Percentiles rank a stretch among this genome's conserved stretches.
Evolutionary conservation across 2,329 filamentous ascomycete species (phyloP).

Genomic region (Aspergillus awamori): DNA sequence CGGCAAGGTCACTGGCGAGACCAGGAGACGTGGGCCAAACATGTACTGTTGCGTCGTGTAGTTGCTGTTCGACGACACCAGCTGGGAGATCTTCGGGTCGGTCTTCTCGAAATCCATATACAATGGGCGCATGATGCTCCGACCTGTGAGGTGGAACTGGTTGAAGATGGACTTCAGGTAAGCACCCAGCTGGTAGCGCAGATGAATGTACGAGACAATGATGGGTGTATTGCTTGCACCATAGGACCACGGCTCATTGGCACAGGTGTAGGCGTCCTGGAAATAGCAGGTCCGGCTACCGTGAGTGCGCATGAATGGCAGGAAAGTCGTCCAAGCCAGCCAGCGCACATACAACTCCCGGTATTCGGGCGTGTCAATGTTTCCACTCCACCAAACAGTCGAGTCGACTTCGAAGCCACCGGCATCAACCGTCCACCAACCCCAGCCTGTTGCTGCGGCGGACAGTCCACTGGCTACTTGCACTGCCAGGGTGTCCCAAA

Average conservation of each 20-base stretch:
- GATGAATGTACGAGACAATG: constrained; percentile 57
- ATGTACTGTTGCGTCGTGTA: constrained; percentile 45
- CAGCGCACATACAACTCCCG: constrained; percentile 64
- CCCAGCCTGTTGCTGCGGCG: constrained; percentile 63
- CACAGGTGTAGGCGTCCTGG: constrained; percentile 40
- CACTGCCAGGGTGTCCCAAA: constrained; percentile 59
- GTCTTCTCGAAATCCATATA: constrained; percentile 43
- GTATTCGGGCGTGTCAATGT: constrained; percentile 56
- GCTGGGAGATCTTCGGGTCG: constrained; percentile 25
- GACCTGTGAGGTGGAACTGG: constrained; percentile 35
- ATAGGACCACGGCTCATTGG: constrained; percentile 64
- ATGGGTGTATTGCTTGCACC: constrained; percentile 60
- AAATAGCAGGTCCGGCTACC: constrained; percentile 59
- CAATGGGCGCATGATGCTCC: constrained; percentile 43
- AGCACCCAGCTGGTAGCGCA: constrained; percentile 55
- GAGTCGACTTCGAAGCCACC: constrained; percentile 62
- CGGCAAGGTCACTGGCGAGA: constrained; percentile 40
- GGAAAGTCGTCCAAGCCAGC: constrained; percentile 68
- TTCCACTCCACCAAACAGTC: constrained; percentile 50
- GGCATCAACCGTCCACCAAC: constrained; percentile 70
- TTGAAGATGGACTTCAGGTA: constrained; percentile 39
- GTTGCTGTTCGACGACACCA: constrained; percentile 35
- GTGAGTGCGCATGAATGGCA: constrained; percentile 62
- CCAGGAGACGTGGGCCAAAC: constrained; percentile 42
- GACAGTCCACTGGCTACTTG: constrained; percentile 64